Percentiles rank a stretch among this genome's conserved stretches.
Conservation (phyloP, 441 rosid genomes). For the Melastoma candidum region DNA sequence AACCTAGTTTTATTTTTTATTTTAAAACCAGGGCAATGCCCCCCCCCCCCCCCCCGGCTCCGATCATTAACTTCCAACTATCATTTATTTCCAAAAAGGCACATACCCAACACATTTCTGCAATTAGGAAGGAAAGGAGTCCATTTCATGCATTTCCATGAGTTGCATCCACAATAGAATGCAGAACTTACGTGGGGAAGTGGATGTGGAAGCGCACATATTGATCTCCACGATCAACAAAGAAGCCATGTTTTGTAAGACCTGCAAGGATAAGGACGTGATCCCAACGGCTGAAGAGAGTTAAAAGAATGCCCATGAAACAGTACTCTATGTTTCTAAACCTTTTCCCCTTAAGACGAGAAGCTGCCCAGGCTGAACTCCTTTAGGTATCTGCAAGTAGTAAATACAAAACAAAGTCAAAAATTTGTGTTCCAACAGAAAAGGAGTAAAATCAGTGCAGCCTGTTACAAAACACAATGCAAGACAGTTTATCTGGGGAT, state of each 20-base stretch:
- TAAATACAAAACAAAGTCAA: constrained; percentile 17
- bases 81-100: neutral
- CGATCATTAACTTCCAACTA: neutral
- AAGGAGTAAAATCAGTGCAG: neutral
- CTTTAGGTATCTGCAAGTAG: constrained; percentile 66
- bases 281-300: constrained; percentile 10
- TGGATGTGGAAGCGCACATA: constrained; percentile 69
- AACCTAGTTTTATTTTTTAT: too few relatives aligned
- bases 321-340: too few relatives aligned
- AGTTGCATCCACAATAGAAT: neutral
- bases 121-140: neutral
- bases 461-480: neutral
- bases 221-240: constrained; percentile 70
- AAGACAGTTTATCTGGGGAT: too few relatives aligned
- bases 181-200: constrained; percentile 60
- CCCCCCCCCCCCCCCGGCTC: too few relatives aligned
- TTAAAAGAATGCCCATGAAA: too few relatives aligned
- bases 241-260: constrained; percentile 60
- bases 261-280: constrained; percentile 34
- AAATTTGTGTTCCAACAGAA: constrained; percentile 4
- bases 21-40: too few relatives aligned
- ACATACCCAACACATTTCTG: neutral
- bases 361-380: constrained; percentile 77
- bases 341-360: constrained; percentile 59
- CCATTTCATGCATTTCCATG: neutral